phyloP scores from a whole-genome alignment of 495 filamentous ascomycete species.

The Penicillium cosmopolitanum region DNA sequence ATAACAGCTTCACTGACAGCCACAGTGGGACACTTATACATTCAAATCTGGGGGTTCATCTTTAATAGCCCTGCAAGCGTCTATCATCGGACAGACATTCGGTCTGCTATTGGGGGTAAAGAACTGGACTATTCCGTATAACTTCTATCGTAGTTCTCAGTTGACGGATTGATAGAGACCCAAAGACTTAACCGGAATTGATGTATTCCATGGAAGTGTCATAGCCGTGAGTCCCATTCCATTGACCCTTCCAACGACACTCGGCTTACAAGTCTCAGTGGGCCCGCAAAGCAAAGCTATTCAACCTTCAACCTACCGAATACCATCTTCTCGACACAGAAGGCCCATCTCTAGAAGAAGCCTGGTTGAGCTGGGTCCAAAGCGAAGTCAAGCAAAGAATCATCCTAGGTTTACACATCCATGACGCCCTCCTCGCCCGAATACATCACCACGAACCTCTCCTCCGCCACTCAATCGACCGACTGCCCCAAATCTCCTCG shows the following conservation, averaged over 20 bases:
- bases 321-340: conserved; percentile 11
- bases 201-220: conserved; percentile 39
- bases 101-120: conserved; percentile 37
- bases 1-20: not conserved
- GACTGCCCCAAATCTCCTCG: conserved; percentile 22
- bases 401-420: conserved; percentile 28
- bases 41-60: conserved; percentile 4
- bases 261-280: conserved; percentile 14
- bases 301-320: conserved; percentile 6
- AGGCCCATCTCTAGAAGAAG: conserved; percentile 22
- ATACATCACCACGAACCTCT: conserved; percentile 37
- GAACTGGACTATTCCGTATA: not conserved
- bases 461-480: conserved; percentile 18
- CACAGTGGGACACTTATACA: conserved; percentile 23
- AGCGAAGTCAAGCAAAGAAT: conserved; percentile 24
- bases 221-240: conserved; percentile 22
- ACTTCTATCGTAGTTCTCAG: too few species aligned
- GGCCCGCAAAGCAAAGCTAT: conserved; percentile 23
- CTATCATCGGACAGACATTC: conserved; percentile 41
- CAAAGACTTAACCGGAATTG: conserved; percentile 30
- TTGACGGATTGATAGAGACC: conserved; percentile 18
- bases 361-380: conserved; percentile 20
- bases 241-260: not conserved
- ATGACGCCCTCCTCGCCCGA: conserved; percentile 34
- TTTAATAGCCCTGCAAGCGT: conserved; percentile 34